A percentile compares a stretch with the other conserved stretches of the same genome.
Conservation (phyloP, 2,329 filamentous ascomycete species). For the Colletotrichum spaethianum region DNA sequence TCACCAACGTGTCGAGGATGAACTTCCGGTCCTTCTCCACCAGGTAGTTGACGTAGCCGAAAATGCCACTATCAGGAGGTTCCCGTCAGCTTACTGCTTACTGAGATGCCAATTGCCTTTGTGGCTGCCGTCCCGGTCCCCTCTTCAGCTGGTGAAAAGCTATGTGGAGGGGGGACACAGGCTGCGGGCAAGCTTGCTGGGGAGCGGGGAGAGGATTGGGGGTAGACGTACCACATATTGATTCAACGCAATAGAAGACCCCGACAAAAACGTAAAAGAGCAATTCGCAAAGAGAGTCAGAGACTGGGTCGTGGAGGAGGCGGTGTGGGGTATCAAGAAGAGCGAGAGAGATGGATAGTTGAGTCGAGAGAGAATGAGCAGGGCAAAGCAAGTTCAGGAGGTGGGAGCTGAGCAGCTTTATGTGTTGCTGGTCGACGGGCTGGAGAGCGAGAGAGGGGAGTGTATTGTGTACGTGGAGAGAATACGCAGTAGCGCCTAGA, state of each 20-base stretch:
- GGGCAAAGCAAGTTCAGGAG: constrained; percentile 33
- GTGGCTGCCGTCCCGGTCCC: background rate
- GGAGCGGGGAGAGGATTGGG: constrained; percentile 24
- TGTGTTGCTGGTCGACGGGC: constrained; percentile 33
- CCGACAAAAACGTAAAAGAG: constrained; percentile 35
- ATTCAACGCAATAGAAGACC: constrained; percentile 38
- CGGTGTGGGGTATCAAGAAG: constrained; percentile 40
- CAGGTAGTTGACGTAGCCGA: constrained; percentile 99
- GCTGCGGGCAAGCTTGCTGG: constrained; percentile 31
- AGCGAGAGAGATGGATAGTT: constrained; percentile 41
- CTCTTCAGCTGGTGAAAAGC: constrained; percentile 20
- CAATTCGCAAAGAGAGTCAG: constrained; percentile 29
- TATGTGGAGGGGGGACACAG: constrained; percentile 10
- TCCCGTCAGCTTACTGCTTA: constrained; percentile 43
- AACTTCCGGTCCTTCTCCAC: constrained; percentile 98
- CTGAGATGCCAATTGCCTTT: constrained; percentile 20
- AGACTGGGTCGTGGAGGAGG: constrained; percentile 7
- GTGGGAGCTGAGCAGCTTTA: constrained; percentile 45
- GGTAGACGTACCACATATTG: constrained; percentile 46
- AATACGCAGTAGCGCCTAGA: constrained; percentile 36
- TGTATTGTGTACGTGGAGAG: constrained; percentile 41
- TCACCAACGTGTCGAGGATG: constrained; percentile 95
- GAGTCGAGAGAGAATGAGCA: constrained; percentile 36
- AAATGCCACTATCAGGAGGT: constrained; percentile 79
- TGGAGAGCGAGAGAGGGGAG: constrained; percentile 34